phyloP scores from a whole-genome alignment of 2,329 filamentous ascomycete genomes.

The Phialemonium atrogriseum region DNA sequence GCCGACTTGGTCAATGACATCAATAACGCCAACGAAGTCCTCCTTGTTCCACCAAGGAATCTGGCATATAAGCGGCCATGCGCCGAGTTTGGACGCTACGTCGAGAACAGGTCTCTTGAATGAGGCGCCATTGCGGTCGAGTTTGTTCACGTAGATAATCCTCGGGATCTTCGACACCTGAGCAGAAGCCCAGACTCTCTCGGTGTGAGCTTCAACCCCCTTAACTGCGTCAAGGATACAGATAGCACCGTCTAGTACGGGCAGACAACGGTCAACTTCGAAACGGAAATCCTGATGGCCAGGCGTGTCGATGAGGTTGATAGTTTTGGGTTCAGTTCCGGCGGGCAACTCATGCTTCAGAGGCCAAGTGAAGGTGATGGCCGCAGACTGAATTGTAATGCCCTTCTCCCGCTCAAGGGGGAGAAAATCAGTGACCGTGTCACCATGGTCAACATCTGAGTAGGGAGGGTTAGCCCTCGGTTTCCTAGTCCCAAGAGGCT shows the following conservation, averaged over 20 bases:
- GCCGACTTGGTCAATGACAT: conserved; percentile 68
- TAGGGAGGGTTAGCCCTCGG: conserved; percentile 6
- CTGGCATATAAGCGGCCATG: conserved; percentile 86
- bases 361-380: conserved; percentile 93
- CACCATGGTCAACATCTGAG: conserved; percentile 85
- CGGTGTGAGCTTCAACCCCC: conserved; percentile 85
- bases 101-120: conserved; percentile 84
- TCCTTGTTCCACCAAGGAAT: conserved; percentile 91
- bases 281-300: conserved; percentile 97
- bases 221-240: conserved; percentile 28
- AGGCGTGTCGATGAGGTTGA: conserved; percentile 93
- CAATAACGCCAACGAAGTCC: conserved; percentile 73
- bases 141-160: conserved; percentile 75
- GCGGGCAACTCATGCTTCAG: conserved; percentile 29
- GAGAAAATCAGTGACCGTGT: conserved; percentile 94
- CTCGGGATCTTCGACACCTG: conserved; percentile 78
- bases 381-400: conserved; percentile 96
- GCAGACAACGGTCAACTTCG: conserved; percentile 81
- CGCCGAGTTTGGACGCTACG: conserved; percentile 68
- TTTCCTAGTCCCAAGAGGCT: background rate
- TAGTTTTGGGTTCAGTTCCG: conserved; percentile 48
- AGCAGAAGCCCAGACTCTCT: conserved; percentile 91
- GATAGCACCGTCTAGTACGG: conserved; percentile 24
- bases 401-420: conserved; percentile 85
- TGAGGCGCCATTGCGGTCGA: conserved; percentile 72